Base-by-base conservation (phyloP, 1,284 basidiomycete species). In the Ceratobasidium sp. region DNA sequence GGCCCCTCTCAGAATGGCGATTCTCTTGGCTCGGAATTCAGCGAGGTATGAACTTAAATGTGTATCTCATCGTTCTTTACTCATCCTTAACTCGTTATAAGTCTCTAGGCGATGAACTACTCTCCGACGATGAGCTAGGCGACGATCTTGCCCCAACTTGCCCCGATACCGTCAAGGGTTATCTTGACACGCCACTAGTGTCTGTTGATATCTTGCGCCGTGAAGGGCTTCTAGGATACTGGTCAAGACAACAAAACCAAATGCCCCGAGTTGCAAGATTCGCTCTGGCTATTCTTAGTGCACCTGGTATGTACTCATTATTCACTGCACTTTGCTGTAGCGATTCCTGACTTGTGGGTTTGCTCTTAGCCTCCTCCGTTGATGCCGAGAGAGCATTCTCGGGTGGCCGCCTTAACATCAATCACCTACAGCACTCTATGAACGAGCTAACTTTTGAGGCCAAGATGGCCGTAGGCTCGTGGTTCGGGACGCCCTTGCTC, bases 381-480 rank as follows among this genome's bases (percentile, higher is more conserved):
- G 57, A 62, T 34, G 43, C 45, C 7, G 57, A 62, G 43, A 29
- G 45, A 22, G 57, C 57, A 2, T 62, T 62, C 31, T 62, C 57
- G 3, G 57, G 57, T 34, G 57, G 57, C 0, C 45, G 31, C 6
- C 57, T 62, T 34, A 35, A 42, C 17, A 62, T 62, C 15, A 62
- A 32, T 13, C 57, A 62, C 7, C 45, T 35, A 6, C 57, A 62
- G 17, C 43, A 22, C 8, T 35, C 31, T 2, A 49, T 49, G 57
- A 62, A 45, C 17, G 32, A 62, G 29, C 45, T 47, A 3, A 34
- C 57, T 1, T 62, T 62, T 35, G 31, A 49, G 43, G 57, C 57
- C 31, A 49, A 49, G n/a, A 62, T 62, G 35, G 54, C 54, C 17
- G 54, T 42, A 5, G 35, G 2, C 22, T 56, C 54, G 12, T 62